These are phyloP conservation scores for Hibiscus syriacus DNA, from an alignment of 345 rosid genomes.

Conservation along the genomic window DNA sequence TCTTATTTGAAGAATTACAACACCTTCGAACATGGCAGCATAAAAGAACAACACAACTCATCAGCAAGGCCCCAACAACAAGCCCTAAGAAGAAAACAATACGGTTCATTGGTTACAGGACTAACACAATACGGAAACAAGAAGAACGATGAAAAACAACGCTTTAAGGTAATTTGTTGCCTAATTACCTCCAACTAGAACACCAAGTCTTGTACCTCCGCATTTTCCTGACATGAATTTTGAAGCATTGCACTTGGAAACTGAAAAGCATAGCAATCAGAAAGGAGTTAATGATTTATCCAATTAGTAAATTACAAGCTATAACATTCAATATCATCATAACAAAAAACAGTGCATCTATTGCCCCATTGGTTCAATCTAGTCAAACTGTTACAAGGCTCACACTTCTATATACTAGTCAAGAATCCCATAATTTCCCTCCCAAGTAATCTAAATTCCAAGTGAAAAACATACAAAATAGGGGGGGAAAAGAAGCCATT, in stretches of 20 bases:
- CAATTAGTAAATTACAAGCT: background rate
- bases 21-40: slow-evolving; percentile 34
- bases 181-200: slow-evolving; percentile 64
- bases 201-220: slow-evolving; percentile 31
- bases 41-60: slow-evolving; percentile 33
- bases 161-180: background rate
- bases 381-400: no score
- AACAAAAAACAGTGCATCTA: background rate
- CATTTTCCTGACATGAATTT: slow-evolving; percentile 34
- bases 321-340: background rate
- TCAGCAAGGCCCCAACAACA: slow-evolving; percentile 49
- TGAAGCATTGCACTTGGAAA: slow-evolving; percentile 31
- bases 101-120: background rate
- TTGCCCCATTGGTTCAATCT: no score
- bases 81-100: slow-evolving; percentile 34
- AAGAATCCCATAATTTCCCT: no score
- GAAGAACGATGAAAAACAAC: background rate
- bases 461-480: no score
- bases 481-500: no score
- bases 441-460: background rate
- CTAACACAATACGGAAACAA: background rate
- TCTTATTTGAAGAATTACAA: slow-evolving; percentile 37
- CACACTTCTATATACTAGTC: no score
- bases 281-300: slow-evolving; percentile 10
- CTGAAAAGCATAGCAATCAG: slow-evolving; percentile 11